Evolutionary conservation across 371 early-diverging fungal genomes (phyloP), one percentile per base, ranked within the genome.

Genomic region (Dentiscutata heterogama): DNA sequence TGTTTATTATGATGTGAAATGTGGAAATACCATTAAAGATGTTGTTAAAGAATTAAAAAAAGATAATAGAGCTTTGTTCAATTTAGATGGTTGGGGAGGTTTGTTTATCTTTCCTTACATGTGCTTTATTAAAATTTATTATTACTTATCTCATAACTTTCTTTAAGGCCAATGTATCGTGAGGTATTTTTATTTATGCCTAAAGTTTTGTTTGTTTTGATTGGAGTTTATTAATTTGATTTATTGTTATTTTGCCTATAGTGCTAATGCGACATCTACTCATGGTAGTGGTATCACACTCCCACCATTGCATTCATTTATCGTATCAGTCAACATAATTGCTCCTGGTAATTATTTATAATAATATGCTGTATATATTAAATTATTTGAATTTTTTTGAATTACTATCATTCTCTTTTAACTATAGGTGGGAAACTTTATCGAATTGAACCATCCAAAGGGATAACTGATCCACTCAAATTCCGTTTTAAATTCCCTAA

Each of bases 1-100:
- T 51, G 63, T 61, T 18, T 71, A 71, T 71, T 71, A 71, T 51
- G 46, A 71, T 29, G 27, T 51, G 16, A 51, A 42, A 51, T 71
- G 72, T 53, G 51, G 72, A 50, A 46, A 51, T 25, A 71, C 72
- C n/a, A 18, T 71, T 10, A 7, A 53, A 31, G 46, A 50, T 25
- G 14, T 71, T 50, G 14, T 46, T 46, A 20, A n/a, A 27, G 51
- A n/a, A 50, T 71, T 71, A 51, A 71, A 71, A 51, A 51, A 71
- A 3, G 51, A 71, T 71, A 13, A 18, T 25, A 71, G 72, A 27
- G 51, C 72, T 71, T 51, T 71, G 27, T 25, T 18, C 25, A 71
- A 71, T 71, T 71, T 71, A 27, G 13, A 22, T 42, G 72, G 31
- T 14, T 71, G n/a, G 27, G 51, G 20, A 50, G 35, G 35, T 35